Conservation (phyloP, 192 early-diverging fungal genomes). For the Entrophospora sp. region DNA sequence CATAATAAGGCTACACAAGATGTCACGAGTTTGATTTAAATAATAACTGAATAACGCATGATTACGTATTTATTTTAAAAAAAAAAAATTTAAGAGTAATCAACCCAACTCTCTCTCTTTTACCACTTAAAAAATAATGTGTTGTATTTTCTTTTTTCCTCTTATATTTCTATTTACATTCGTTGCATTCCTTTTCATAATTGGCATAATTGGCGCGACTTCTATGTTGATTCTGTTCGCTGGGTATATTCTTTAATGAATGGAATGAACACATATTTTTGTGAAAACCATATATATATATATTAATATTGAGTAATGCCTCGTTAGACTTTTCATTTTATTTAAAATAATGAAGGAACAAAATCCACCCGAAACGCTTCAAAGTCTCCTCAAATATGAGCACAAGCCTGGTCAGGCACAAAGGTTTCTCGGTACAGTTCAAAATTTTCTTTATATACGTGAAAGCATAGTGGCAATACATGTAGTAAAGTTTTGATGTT, state of each 20-base stretch:
- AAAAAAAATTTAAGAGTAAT: too few species aligned
- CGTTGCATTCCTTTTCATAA: background rate
- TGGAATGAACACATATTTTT: background rate
- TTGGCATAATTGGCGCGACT: background rate
- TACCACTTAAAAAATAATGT: too few species aligned
- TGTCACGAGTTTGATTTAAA: too few species aligned
- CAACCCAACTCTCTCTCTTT: too few species aligned
- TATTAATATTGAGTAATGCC: background rate
- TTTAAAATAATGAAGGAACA: conserved; percentile 10
- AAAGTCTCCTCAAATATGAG: background rate
- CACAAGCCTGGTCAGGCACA: background rate
- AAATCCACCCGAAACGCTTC: conserved; percentile 9
- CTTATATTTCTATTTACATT: too few species aligned
- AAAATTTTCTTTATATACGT: background rate
- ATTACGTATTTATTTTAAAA: too few species aligned
- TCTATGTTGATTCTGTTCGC: background rate
- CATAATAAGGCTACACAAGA: too few species aligned
- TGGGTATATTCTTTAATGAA: conserved; percentile 8
- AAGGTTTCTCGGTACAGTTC: conserved; percentile 13
- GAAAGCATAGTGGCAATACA: conserved; percentile 7
- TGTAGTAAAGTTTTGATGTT: background rate
- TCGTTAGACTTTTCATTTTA: conserved; percentile 17
- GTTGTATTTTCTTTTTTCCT: too few species aligned
- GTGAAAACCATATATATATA: conserved; percentile 10
- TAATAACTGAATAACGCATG: too few species aligned